phyloP scores from a whole-genome alignment of 768 basidiomycete genomes.

The Boletus eberwhitei region DNA sequence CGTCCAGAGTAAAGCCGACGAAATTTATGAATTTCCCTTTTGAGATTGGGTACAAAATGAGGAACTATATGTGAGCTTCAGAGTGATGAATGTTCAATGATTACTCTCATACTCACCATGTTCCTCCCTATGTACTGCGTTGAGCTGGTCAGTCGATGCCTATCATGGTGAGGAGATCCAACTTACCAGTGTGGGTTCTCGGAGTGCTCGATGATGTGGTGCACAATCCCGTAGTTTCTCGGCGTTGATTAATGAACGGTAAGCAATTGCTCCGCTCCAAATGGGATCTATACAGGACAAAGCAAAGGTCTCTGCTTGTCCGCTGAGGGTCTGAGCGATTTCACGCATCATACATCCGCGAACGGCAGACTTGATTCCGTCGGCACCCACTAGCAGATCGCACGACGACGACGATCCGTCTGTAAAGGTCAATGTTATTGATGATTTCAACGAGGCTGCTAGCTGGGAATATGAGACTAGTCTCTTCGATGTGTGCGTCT shows the following conservation, averaged over 20 bases:
- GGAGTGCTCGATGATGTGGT: conserved; percentile 48
- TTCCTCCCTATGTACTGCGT: conserved; percentile 55
- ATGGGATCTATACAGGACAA: conserved; percentile 46
- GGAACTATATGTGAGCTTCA: conserved; percentile 38
- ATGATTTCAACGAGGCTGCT: conserved; percentile 28
- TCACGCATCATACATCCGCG: conserved; percentile 36
- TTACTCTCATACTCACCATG: conserved; percentile 32
- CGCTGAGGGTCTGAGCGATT: conserved; percentile 29
- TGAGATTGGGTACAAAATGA: conserved; percentile 61
- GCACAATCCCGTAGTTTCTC: conserved; percentile 41
- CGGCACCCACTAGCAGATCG: conserved; percentile 69
- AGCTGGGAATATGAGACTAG: conserved; percentile 53
- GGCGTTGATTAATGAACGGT: conserved; percentile 56
- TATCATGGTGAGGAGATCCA: neutral
- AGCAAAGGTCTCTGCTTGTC: conserved; percentile 40
- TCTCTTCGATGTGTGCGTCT: conserved; percentile 53
- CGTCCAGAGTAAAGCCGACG: conserved; percentile 51
- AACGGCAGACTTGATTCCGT: conserved; percentile 58
- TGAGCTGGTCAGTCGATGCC: neutral
- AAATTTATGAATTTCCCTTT: conserved; percentile 59
- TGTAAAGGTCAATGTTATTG: conserved; percentile 51
- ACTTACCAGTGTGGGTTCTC: conserved; percentile 47
- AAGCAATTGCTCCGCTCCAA: conserved; percentile 59
- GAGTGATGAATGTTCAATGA: neutral
- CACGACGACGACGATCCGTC: conserved; percentile 59